phyloP scores from a whole-genome alignment of 768 basidiomycete genomes.

The Leccinum sublutescens region DNA sequence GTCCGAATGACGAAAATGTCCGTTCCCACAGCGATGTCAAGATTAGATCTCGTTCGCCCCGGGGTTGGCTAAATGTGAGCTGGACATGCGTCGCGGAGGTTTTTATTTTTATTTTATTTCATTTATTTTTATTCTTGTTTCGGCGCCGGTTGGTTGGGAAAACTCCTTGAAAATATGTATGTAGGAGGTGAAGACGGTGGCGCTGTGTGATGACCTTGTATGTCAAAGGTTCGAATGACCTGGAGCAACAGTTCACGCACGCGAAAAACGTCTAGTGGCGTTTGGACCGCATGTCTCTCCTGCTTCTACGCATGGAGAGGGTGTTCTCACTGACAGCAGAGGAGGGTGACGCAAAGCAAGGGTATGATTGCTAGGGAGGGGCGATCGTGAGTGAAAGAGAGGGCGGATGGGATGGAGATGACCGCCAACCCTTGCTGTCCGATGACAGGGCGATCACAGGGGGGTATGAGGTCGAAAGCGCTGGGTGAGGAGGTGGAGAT shows the following conservation, averaged over 20 bases:
- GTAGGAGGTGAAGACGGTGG: slow-evolving; percentile 3
- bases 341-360: not conserved
- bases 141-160: slow-evolving; percentile 6
- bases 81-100: not conserved
- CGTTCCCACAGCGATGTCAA: slow-evolving; percentile 22
- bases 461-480: not conserved
- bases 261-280: slow-evolving; percentile 33
- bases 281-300: slow-evolving; percentile 16
- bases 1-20: slow-evolving; percentile 26
- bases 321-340: slow-evolving; percentile 3
- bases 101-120: not conserved
- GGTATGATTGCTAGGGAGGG: not conserved
- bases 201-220: not conserved
- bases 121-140: not conserved
- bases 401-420: not conserved
- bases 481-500: slow-evolving; percentile 1
- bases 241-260: slow-evolving; percentile 21
- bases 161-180: slow-evolving; percentile 2
- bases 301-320: slow-evolving; percentile 9
- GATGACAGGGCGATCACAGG: not conserved
- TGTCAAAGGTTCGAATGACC: slow-evolving; percentile 7
- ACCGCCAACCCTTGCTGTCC: not conserved
- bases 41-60: slow-evolving; percentile 25
- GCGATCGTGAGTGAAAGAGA: not conserved
- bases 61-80: not conserved